Conservation (phyloP, 331 rosid genomes). For the Phaseolus coccineus region DNA sequence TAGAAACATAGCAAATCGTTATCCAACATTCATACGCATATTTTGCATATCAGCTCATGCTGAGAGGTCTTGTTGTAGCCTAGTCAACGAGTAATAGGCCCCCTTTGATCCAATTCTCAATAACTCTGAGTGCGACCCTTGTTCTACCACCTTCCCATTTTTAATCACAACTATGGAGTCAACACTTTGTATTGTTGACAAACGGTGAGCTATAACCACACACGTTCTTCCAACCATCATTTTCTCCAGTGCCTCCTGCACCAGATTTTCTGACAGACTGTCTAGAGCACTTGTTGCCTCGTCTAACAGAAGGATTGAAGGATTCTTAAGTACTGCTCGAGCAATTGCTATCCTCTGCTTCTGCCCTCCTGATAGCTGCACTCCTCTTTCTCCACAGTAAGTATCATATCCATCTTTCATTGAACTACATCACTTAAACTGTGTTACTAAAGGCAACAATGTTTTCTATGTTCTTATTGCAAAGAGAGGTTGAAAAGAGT, state of each 20-base stretch:
- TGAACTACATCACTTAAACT: slow-evolving; percentile 54
- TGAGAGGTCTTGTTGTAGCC: slow-evolving; percentile 53
- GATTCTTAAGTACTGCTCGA: slow-evolving; percentile 70
- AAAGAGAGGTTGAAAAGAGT: neutral
- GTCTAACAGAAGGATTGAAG: slow-evolving; percentile 72
- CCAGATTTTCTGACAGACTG: slow-evolving; percentile 70
- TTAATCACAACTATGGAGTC: slow-evolving; percentile 66
- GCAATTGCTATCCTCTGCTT: slow-evolving; percentile 83
- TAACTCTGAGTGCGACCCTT: slow-evolving; percentile 62
- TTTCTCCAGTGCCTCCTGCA: slow-evolving; percentile 76
- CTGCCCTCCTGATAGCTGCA: slow-evolving; percentile 80
- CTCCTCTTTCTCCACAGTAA: slow-evolving; percentile 83
- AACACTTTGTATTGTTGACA: slow-evolving; percentile 73
- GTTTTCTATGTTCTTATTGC: neutral
- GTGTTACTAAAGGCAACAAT: neutral
- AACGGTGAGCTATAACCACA: slow-evolving; percentile 72
- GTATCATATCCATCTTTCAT: slow-evolving; percentile 76
- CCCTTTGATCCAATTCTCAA: slow-evolving; percentile 56
- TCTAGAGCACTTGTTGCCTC: slow-evolving; percentile 89
- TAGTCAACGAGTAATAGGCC: slow-evolving; percentile 62
- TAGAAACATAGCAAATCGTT: neutral
- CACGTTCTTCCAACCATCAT: slow-evolving; percentile 82
- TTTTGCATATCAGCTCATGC: slow-evolving; percentile 24
- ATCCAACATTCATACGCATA: slow-evolving; percentile 4
- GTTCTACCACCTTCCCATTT: slow-evolving; percentile 69